Conservation (phyloP, 306 rosid species). For the Castanea crenata region DNA sequence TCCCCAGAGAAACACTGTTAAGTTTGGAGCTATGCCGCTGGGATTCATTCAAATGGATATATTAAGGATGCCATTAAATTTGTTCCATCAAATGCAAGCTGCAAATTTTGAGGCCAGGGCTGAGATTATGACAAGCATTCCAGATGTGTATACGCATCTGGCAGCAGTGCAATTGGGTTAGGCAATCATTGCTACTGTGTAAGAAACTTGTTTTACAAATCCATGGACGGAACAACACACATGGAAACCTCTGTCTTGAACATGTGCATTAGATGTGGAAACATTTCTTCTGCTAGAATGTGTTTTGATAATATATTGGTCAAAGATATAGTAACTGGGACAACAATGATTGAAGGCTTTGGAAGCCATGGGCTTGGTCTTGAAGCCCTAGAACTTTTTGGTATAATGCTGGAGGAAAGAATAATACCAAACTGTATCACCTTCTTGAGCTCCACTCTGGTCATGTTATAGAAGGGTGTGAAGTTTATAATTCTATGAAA, state of each 20-base stretch:
- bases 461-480: no score
- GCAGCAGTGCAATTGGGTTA: slow-evolving; percentile 52
- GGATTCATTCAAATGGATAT: slow-evolving; percentile 49
- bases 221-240: slow-evolving; percentile 12
- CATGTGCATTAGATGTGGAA: slow-evolving; percentile 55
- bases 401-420: slow-evolving; percentile 23
- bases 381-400: no score
- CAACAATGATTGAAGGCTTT: slow-evolving; percentile 52
- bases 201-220: slow-evolving; percentile 23
- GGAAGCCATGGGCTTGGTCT: no score
- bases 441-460: slow-evolving; percentile 24
- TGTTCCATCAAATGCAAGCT: no score
- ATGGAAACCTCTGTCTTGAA: slow-evolving; percentile 47
- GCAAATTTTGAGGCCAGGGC: slow-evolving; percentile 16
- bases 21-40: slow-evolving; percentile 46
- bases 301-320: slow-evolving; percentile 32
- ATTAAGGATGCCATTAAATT: slow-evolving; percentile 13
- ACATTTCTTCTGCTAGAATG: slow-evolving; percentile 35
- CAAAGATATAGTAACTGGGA: slow-evolving; percentile 49
- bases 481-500: no score
- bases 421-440: slow-evolving; percentile 48
- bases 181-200: slow-evolving; percentile 35
- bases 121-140: slow-evolving; percentile 41
- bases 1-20: slow-evolving; percentile 28
- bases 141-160: slow-evolving; percentile 47